Base-by-base conservation (phyloP, 192 early-diverging fungal species). In the Umbelopsis ramanniana region DNA sequence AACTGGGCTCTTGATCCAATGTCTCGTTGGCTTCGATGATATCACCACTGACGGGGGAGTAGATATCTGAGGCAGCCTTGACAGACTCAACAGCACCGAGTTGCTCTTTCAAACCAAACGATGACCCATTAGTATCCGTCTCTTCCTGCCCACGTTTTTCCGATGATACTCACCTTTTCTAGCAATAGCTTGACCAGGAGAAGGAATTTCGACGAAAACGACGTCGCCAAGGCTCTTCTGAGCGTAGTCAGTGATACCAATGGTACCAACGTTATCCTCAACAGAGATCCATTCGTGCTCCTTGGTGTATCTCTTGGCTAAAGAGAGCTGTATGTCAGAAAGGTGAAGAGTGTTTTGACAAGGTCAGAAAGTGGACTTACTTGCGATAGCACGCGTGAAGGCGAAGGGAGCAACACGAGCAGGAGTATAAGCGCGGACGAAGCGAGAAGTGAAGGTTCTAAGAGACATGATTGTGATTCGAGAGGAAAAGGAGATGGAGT, bases 231-330 rank as follows among this genome's bases (percentile, higher is more conserved):
- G 91, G 14, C 92, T 85, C 63, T 86, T 87, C 77, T 96, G 94
- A 38, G 97, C 97, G 71, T 95, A 94, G 71, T 96, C 86, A 57
- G 95, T 95, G 80, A 98, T 92, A 50, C 97, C 97, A 29, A 98
- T 76, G 37, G 94, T 96, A 46, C 88, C 97, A 60, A 94, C 73
- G 70, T 83, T 87, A 48, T 85, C 72, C 68, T 94, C 87, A 52
- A 95, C 82, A 29, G 80, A 78, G 72, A 98, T 79, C 96, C 95
- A 98, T 82, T 98, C 97, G 86, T 98, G 97, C 35, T 96, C 94
- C 67, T 76, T 68, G 21, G 95, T 96, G 80, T 86, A 98, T 55
- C 86, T 86, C 72, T 88, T 89, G 80, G 80, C 84, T 82, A 75
- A 17, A 70, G 15, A 72, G 46, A 40, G 9, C 12, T 69, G 47